Conservation (phyloP, 768 basidiomycete genomes). For the Leucocoprinus leucothites region DNA sequence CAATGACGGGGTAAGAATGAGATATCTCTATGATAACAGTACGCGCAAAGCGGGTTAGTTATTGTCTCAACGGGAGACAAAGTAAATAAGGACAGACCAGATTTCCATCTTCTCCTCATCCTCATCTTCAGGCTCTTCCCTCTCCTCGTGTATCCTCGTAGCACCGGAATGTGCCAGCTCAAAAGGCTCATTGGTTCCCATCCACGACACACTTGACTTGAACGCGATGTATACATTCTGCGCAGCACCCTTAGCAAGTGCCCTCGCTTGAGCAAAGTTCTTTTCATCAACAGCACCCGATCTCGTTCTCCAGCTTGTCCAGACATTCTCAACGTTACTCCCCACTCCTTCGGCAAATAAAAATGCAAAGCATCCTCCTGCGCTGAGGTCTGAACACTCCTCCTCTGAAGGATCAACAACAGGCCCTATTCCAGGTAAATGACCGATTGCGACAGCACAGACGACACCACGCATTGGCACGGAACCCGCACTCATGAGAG, state of each 20-base stretch:
- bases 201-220: conserved; percentile 36
- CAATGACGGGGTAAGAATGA: no score
- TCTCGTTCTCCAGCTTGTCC: conserved; percentile 52
- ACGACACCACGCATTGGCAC: conserved; percentile 75
- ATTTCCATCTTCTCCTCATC: conserved; percentile 43
- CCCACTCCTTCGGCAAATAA: conserved; percentile 35
- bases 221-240: conserved; percentile 43
- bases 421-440: conserved; percentile 27
- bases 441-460: conserved; percentile 61
- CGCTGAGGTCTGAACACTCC: conserved; percentile 33
- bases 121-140: conserved; percentile 19
- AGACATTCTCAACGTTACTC: conserved; percentile 32
- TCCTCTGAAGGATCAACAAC: conserved; percentile 52
- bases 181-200: conserved; percentile 10
- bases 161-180: background rate
- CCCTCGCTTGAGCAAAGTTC: conserved; percentile 41
- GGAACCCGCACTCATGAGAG: conserved; percentile 66
- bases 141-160: conserved; percentile 6
- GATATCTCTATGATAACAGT: no score
- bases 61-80: no score
- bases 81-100: conserved; percentile 18
- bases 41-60: no score
- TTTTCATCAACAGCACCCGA: conserved; percentile 33
- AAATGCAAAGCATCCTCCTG: conserved; percentile 71
- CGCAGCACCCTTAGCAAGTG: conserved; percentile 48